Conservation (phyloP, 1,139 yeast genomes). For the Geotrichum armillariae region DNA sequence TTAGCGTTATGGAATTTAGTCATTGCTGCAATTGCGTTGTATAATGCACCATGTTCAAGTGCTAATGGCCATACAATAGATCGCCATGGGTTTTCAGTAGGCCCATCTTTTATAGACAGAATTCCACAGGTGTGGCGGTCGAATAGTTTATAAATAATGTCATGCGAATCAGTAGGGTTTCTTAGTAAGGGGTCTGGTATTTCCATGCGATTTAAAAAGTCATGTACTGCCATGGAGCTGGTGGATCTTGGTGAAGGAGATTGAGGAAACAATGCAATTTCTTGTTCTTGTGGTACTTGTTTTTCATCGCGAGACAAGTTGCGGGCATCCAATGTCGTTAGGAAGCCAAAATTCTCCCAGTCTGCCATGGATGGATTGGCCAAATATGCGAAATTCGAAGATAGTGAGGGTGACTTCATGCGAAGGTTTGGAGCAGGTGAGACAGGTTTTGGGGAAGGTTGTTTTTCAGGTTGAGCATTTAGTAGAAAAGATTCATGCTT, state of each 20-base stretch:
- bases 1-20: slow-evolving; percentile 62
- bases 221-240: slow-evolving; percentile 1
- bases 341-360: slow-evolving; percentile 17
- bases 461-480: too few relatives aligned
- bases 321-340: slow-evolving; percentile 5
- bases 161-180: slow-evolving; percentile 23
- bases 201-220: slow-evolving; percentile 9
- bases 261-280: neutral
- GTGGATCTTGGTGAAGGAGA: neutral
- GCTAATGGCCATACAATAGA: slow-evolving; percentile 59
- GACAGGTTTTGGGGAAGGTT: too few relatives aligned
- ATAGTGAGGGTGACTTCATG: slow-evolving; percentile 16
- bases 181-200: neutral
- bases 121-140: slow-evolving; percentile 54
- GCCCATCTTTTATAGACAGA: slow-evolving; percentile 63
- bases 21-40: slow-evolving; percentile 65
- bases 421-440: too few relatives aligned
- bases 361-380: slow-evolving; percentile 17
- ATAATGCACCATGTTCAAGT: slow-evolving; percentile 52
- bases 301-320: neutral
- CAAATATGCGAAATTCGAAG: slow-evolving; percentile 18
- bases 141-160: slow-evolving; percentile 40
- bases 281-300: neutral
- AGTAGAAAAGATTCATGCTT: too few relatives aligned
- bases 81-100: slow-evolving; percentile 68